A percentile compares a stretch with the other conserved stretches of the same genome.
Conservation (phyloP, 441 rosid genomes). For the Iberis amara region DNA sequence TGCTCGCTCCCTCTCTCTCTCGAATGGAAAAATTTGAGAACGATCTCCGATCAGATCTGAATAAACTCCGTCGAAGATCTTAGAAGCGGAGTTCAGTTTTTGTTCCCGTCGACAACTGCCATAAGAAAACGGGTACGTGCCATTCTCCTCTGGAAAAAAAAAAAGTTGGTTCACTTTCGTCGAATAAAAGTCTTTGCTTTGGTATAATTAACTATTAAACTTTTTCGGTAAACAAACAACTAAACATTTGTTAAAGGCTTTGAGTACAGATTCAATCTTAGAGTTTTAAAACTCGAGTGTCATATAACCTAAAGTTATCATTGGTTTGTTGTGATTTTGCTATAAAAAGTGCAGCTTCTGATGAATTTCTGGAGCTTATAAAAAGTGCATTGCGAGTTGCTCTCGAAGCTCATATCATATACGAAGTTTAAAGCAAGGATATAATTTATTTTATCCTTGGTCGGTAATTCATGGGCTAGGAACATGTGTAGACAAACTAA, state of each 20-base stretch:
- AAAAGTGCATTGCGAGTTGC: constrained; percentile 89
- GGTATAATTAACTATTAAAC: no score
- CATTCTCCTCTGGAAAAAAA: constrained; percentile 12
- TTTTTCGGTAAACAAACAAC: no score
- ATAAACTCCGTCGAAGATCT: constrained; percentile 27
- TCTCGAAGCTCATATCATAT: constrained; percentile 60
- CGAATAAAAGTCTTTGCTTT: no score
- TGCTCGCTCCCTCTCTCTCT: constrained; percentile 22
- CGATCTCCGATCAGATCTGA: constrained; percentile 33
- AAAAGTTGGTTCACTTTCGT: background rate
- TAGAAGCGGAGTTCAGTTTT: constrained; percentile 31
- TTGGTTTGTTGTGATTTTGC: no score
- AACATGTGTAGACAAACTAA: background rate
- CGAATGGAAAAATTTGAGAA: constrained; percentile 13
- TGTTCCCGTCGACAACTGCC: constrained; percentile 33
- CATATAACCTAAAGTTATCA: no score
- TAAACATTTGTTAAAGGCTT: no score
- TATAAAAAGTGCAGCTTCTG: constrained; percentile 57
- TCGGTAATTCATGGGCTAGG: constrained; percentile 14
- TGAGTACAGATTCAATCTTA: no score
- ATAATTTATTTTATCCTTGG: constrained; percentile 1
- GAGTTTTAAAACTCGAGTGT: no score
- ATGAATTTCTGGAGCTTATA: constrained; percentile 91
- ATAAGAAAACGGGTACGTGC: constrained; percentile 32
- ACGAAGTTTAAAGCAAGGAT: constrained; percentile 10